Percentiles rank a stretch among this genome's conserved stretches.
phyloP scores from a whole-genome alignment of 108 stramenopile species.

The Skeletonema tropicum region DNA sequence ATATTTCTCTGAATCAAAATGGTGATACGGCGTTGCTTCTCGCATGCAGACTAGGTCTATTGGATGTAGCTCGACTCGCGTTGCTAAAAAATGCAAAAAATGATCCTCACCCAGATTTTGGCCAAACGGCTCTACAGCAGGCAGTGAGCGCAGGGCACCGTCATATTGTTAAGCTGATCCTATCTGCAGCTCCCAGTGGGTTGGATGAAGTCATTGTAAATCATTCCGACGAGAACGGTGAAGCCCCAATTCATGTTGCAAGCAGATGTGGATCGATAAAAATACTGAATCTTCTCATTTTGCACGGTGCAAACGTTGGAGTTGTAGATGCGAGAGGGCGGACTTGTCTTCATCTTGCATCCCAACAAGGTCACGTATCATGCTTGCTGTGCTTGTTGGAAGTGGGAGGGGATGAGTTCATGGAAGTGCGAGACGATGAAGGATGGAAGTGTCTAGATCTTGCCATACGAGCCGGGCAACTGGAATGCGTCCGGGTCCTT shows the following conservation, averaged over 20 bases:
- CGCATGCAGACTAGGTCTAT: conserved; percentile 62
- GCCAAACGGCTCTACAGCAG: conserved; percentile 51
- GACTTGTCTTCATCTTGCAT: conserved; percentile 57
- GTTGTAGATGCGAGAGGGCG: conserved; percentile 48
- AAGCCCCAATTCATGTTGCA: conserved; percentile 71
- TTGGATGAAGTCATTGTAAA: conserved; percentile 61
- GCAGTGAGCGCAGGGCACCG: conserved; percentile 65
- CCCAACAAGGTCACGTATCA: conserved; percentile 43
- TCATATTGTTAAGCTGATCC: conserved; percentile 50
- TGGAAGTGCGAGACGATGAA: conserved; percentile 48
- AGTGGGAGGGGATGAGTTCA: conserved; percentile 52
- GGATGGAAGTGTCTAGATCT: conserved; percentile 52
- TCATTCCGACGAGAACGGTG: conserved; percentile 59
- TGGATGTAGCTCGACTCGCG: conserved; percentile 51
- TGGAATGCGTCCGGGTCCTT: conserved; percentile 43
- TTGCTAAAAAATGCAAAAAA: conserved; percentile 63
- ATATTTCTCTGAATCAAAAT: conserved; percentile 30
- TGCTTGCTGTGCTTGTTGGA: conserved; percentile 57
- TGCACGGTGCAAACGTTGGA: conserved; percentile 60
- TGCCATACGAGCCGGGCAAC: conserved; percentile 32
- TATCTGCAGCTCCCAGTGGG: conserved; percentile 52
- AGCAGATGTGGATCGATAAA: conserved; percentile 47
- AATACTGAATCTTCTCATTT: conserved; percentile 54
- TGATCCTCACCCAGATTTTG: conserved; percentile 75
- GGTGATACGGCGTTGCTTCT: conserved; percentile 69